Percentiles rank a stretch among this genome's conserved stretches.
Conservation (phyloP, 805 yeast species). For the Sungouiozyma intestinalis region DNA sequence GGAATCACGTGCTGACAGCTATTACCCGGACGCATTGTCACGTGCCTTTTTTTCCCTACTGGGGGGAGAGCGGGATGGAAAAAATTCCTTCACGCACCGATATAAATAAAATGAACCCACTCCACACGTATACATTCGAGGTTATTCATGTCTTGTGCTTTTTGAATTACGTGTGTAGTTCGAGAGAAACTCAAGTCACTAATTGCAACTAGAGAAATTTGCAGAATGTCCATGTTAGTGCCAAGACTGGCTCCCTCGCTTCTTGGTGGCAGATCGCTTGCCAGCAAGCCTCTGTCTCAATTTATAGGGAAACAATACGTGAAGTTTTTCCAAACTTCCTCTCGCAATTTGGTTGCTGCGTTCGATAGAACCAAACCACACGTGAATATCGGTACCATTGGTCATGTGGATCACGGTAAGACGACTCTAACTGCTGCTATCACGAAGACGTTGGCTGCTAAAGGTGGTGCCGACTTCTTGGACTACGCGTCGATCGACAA, state of each 20-base stretch:
- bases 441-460: conserved; percentile 81
- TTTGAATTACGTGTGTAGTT: too few relatives aligned
- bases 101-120: too few relatives aligned
- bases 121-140: too few relatives aligned
- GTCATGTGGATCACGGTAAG: conserved; percentile 98
- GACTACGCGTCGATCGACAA: conserved; percentile 90
- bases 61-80: too few relatives aligned
- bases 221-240: conserved; percentile 12
- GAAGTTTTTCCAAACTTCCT: conserved; percentile 1
- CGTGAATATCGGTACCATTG: conserved; percentile 94
- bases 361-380: conserved; percentile 96
- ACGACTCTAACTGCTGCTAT: conserved; percentile 97
- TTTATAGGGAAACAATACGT: not conserved
- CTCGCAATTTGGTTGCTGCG: conserved; percentile 43
- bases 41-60: too few relatives aligned
- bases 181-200: too few relatives aligned
- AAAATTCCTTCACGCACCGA: too few relatives aligned
- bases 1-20: too few relatives aligned
- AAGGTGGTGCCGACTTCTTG: conserved; percentile 87
- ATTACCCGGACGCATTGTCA: too few relatives aligned
- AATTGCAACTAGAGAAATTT: too few relatives aligned
- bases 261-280: not conserved
- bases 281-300: not conserved
- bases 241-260: conserved; percentile 11
- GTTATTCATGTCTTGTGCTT: too few relatives aligned